Evolutionary conservation across 1,139 yeast genomes (phyloP), one percentile per base, ranked within the genome.

Genomic region (Suhomyces coccinellae): DNA sequence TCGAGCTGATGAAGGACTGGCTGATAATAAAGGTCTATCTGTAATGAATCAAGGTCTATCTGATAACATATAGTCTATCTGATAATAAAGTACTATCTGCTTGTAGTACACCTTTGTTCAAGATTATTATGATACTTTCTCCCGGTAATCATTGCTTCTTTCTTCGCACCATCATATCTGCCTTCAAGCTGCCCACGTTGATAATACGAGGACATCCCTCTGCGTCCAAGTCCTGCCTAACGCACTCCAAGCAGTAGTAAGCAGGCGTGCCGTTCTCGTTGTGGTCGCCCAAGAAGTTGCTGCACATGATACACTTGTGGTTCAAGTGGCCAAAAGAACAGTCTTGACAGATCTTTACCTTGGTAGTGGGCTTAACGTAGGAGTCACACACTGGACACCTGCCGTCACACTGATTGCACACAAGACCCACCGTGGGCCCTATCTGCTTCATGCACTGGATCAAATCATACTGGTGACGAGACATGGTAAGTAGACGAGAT

Each of bases 161-260:
- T 26, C 45, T 30, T 27, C 48, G 36, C 38, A 45, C 42, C 36
- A 82, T 80, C 67, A 78, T 71, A 55, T 87, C 96, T 11, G 83
- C 75, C 59, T 82, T 79, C 47, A 83, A 79, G 28, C 89, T 80
- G 4, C 98, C 97, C 43, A 89, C 71, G 58, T 90, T 91, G 20
- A 86, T 64, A 41, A 91, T 80, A 54, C 86, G 77, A 0, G 98
- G 98, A 67, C 99, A 91, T 1, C 99, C 99, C 61, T 91, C 97
- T 35, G 97, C 70, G 59, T 88, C 90, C 57, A 82, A 83, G 57
- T 90, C 98, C 39, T 80, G 60, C 38, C 81, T 62, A 6, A 90
- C 93, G 63, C 99, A 91, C 61, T 90, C 96, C 53, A 80, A 75
- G 59, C 99, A 91, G 64, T 89, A 93, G 59, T 73, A 87, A 0